Conservation (phyloP, 441 rosid genomes). For the Populus hybrid region DNA sequence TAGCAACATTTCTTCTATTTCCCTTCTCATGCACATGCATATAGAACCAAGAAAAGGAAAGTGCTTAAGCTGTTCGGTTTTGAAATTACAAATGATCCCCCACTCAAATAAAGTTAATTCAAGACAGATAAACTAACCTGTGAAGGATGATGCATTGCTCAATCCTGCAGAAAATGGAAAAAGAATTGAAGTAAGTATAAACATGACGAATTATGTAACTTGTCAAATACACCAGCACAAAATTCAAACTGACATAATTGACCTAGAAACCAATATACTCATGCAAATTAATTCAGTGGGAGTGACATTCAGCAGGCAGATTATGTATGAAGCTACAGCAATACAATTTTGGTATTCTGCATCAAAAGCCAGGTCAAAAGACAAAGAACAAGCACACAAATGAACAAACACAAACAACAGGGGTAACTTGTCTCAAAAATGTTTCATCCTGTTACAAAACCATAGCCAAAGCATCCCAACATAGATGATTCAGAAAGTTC, state of each 20-base stretch:
- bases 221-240: background rate
- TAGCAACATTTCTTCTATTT: background rate
- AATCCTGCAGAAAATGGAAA: conserved; percentile 50
- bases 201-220: background rate
- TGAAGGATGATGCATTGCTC: conserved; percentile 56
- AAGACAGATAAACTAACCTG: conserved; percentile 49
- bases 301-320: background rate
- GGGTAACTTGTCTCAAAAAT: background rate
- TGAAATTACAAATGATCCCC: background rate
- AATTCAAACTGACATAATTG: background rate
- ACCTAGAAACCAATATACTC: background rate
- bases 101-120: background rate
- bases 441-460: background rate
- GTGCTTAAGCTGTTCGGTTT: background rate
- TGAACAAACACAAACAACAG: background rate
- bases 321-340: background rate
- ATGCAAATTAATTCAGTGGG: background rate
- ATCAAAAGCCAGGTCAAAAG: background rate
- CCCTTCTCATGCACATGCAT: background rate
- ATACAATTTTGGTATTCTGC: background rate
- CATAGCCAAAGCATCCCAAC: background rate
- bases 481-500: background rate
- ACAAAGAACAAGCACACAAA: background rate
- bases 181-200: background rate
- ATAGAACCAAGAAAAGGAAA: background rate